Evolutionary conservation across 2,329 filamentous ascomycete genomes (phyloP), one percentile per base, ranked within the genome.

Genomic region (Botrytis fabae): DNA sequence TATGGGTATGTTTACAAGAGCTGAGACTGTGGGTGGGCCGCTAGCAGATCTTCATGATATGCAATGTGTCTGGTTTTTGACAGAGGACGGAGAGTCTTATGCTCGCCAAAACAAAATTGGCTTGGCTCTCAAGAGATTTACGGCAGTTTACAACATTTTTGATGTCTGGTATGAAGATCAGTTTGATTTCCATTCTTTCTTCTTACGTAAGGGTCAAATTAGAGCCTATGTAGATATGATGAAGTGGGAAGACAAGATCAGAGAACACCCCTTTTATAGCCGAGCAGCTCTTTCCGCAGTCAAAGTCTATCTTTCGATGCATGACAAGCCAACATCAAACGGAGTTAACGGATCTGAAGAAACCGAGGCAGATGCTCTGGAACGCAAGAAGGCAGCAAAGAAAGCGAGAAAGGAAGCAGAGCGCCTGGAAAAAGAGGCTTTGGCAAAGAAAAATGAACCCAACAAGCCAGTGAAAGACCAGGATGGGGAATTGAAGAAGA

Each of bases 161-260:
- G 95, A 98, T 77, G 90, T 94, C 32, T 99, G 96, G 96, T 92
- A 97, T 81, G 97, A 99, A 81, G 96, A 99, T 79, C 96, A 99
- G 80, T 98, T 98, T 79, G 96, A 99, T 82, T 99, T 99, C 85
- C 97, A 99, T 86, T 94, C 90, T 81, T 99, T 99, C 83, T 98
- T 94, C 32, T 85, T 99, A n/a, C 88, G 96, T 32, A 99, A 98
- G 83, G 97, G 97, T 22, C 95, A 97, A 86, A 93, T 98, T 74
- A 88, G 95, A 73, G 93, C 96, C 1, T 99, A 99, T 81, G 86
- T 99, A 59, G 95, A 98, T 78, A 97, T 99, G 94, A 87, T 99
- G 64, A 90, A 92, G 78, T 99, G 96, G 97, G 95, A 98, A 81
- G 95, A 99, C 80, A 90, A 91, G 75, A 84, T 98, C 62, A 91